phyloP scores from a whole-genome alignment of 2,329 filamentous ascomycete genomes.

The Dactylellina parvicollis region DNA sequence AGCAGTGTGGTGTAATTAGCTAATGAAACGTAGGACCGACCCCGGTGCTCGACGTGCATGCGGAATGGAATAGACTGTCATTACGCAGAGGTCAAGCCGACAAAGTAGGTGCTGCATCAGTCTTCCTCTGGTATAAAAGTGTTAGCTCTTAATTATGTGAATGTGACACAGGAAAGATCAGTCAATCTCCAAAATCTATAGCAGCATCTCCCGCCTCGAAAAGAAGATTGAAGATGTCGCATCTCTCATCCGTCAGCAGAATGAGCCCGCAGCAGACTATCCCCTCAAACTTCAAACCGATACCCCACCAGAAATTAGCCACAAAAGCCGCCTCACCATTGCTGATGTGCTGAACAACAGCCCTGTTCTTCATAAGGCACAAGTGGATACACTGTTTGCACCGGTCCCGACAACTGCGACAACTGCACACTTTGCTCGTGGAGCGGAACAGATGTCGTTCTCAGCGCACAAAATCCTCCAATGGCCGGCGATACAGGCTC shows the following conservation, averaged over 20 bases:
- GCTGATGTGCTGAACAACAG: slow-evolving; percentile 60
- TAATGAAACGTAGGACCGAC: slow-evolving; percentile 61
- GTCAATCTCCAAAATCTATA: slow-evolving; percentile 68
- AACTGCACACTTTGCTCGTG: slow-evolving; percentile 20
- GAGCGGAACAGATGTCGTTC: slow-evolving; percentile 49
- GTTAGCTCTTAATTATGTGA: background rate
- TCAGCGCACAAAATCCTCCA: slow-evolving; percentile 65
- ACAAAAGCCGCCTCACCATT: slow-evolving; percentile 45
- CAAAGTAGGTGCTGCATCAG: slow-evolving; percentile 62
- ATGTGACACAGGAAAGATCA: slow-evolving; percentile 64
- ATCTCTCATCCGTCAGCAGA: slow-evolving; percentile 59
- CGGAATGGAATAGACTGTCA: slow-evolving; percentile 65
- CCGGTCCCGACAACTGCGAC: background rate
- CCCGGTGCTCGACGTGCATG: slow-evolving; percentile 66
- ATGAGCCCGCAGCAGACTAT: slow-evolving; percentile 46
- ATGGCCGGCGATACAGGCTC: slow-evolving; percentile 64
- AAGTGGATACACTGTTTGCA: slow-evolving; percentile 15
- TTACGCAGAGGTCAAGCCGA: slow-evolving; percentile 67
- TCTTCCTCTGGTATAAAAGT: background rate
- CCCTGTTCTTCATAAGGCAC: slow-evolving; percentile 64
- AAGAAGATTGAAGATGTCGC: slow-evolving; percentile 66
- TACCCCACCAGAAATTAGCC: slow-evolving; percentile 57
- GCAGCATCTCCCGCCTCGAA: slow-evolving; percentile 67
- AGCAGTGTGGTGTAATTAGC: background rate
- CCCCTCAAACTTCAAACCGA: slow-evolving; percentile 58